phyloP scores from a whole-genome alignment of 1,284 basidiomycete genomes.

The Ceratobasidium sp. region DNA sequence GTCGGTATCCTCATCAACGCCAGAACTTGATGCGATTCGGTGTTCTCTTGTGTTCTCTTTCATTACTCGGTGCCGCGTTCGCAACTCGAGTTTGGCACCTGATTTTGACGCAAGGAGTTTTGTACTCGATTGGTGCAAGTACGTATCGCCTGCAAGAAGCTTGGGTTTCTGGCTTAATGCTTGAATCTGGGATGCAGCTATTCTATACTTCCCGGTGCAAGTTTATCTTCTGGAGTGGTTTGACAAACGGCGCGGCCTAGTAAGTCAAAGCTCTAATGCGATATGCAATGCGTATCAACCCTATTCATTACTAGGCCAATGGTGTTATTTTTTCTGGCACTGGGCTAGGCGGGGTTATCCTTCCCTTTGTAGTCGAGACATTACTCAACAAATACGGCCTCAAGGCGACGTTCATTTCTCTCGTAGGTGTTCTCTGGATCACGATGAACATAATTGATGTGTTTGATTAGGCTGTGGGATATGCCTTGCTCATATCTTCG shows the following conservation, averaged over 20 bases:
- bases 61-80: constrained; percentile 42
- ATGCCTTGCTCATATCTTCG: constrained; percentile 29
- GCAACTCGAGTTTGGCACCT: constrained; percentile 41
- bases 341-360: constrained; percentile 39
- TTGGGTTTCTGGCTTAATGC: no score
- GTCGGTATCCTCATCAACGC: constrained; percentile 41
- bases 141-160: not conserved
- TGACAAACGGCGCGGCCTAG: constrained; percentile 38
- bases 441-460: not conserved
- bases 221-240: constrained; percentile 41
- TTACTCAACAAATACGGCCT: constrained; percentile 41
- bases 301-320: constrained; percentile 38
- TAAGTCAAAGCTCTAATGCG: constrained; percentile 8
- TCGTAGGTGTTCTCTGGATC: constrained; percentile 18
- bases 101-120: constrained; percentile 42
- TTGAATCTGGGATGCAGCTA: constrained; percentile 5
- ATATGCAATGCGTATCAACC: not conserved
- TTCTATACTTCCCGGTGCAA: constrained; percentile 42
- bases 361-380: constrained; percentile 42
- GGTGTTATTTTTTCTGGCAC: constrained; percentile 41
- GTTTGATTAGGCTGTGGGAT: constrained; percentile 28
- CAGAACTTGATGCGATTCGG: constrained; percentile 41
- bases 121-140: constrained; percentile 43
- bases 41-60: constrained; percentile 36
- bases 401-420: constrained; percentile 39